Evolutionary conservation across 257 asterid species (phyloP), one percentile per base, ranked within the genome.

Genomic region (Solanum paucissectum): DNA sequence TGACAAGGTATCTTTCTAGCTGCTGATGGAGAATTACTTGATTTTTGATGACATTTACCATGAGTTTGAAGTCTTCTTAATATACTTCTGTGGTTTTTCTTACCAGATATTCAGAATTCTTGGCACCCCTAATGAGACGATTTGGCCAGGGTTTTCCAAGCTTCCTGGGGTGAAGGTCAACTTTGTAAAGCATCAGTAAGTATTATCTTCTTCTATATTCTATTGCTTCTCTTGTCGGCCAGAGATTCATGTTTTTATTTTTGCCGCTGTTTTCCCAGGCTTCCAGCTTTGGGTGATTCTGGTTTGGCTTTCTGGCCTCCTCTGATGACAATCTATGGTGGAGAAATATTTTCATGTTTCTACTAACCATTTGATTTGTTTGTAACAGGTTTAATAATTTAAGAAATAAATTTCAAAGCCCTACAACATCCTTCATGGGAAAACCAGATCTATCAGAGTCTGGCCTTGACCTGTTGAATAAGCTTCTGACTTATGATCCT

Each of bases 221-320:
- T 23, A 42, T 83, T 87, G 82, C 75, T 75, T 36, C 79, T 12
- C 77, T 44, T 85, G 40, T 85, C 62, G 69, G 76, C 73, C 25
- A 74, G 83, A 87, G 88, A 94, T 94, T 93, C 87, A 93, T 88
- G 87, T 86, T 88, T 52, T 89, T 92, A 84, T 89, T 92, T 93
- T 92, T 93, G 92, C 92, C 91, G 88, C 94, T 96, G 93, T 92
- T 92, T 95, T 94, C 95, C 99, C 94, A 94, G 96, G 96, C 91
- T 88, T 93, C 95, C 97, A 90, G 94, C 96, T 94, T 93, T 93
- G 95, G 96, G 95, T 93, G 98, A 95, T 90, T 90, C 95, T 95
- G 97, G 94, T 92, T 90, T 92, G 97, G 95, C 94, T 91, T 93
- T 92, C 97, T 87, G 91, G 97, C 94, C 91, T 91, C 89, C 89